Percentiles rank a stretch among this genome's conserved stretches.
Conservation (phyloP, 225 moss, liverwort and hornwort species). For the Pseudoscleropodium purum region DNA sequence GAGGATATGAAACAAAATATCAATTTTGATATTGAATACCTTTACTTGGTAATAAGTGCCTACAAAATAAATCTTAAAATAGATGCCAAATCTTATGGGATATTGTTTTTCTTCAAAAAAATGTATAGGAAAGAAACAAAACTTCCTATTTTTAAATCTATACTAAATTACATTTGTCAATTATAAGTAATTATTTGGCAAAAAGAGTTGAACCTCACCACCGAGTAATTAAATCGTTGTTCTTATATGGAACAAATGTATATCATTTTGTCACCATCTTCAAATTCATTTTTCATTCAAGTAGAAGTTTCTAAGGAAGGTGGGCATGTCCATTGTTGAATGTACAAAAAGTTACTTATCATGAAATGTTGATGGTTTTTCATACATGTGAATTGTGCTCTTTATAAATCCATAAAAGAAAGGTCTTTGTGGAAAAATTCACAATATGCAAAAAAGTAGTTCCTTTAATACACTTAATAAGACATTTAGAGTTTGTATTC, state of each 20-base stretch:
- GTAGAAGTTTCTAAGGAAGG: not conserved
- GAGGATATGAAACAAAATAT: not conserved
- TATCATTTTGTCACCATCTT: not conserved
- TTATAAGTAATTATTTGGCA: not conserved
- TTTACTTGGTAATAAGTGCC: not conserved
- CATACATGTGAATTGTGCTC: no score
- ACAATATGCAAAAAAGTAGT: not conserved
- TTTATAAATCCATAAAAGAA: not conserved
- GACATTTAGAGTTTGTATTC: not conserved
- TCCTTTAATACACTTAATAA: not conserved
- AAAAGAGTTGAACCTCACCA: accelerated
- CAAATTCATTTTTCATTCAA: not conserved
- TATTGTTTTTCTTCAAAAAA: not conserved
- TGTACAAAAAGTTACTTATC: not conserved
- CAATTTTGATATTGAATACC: not conserved
- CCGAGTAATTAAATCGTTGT: accelerated
- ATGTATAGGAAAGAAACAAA: not conserved
- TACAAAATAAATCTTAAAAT: not conserved
- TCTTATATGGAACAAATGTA: accelerated
- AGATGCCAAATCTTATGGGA: accelerated
- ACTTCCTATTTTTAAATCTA: accelerated
- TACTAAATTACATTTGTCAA: accelerated
- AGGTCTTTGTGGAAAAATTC: no score
- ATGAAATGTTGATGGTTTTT: not conserved
- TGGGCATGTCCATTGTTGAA: not conserved